These are phyloP conservation scores for Aureobasidium namibiae DNA, from an alignment of 2,329 filamentous ascomycete genomes.

Conservation along the genomic window DNA sequence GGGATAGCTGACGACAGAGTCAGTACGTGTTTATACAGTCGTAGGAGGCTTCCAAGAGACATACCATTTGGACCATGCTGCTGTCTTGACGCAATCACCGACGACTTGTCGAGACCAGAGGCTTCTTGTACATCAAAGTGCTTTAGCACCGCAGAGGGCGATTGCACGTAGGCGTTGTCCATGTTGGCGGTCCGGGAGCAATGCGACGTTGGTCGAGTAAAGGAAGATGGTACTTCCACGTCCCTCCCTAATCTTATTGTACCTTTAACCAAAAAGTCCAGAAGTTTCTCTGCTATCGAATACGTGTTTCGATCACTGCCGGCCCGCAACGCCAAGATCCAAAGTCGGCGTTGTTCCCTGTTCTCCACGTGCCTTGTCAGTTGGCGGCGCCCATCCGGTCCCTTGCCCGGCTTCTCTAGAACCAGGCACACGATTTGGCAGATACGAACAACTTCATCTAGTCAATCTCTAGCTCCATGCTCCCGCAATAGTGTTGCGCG, in stretches of 20 bases:
- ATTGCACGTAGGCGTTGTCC: slow-evolving; percentile 29
- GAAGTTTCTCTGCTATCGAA: slow-evolving; percentile 5
- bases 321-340: not conserved
- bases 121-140: slow-evolving; percentile 29
- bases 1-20: slow-evolving; percentile 47
- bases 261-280: not conserved
- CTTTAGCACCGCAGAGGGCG: slow-evolving; percentile 27
- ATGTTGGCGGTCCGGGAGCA: slow-evolving; percentile 18
- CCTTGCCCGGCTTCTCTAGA: not conserved
- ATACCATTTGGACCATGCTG: slow-evolving; percentile 31
- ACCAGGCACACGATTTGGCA: not conserved
- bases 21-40: slow-evolving; percentile 15
- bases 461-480: not conserved
- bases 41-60: not conserved
- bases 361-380: no score
- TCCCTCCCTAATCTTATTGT: slow-evolving; percentile 3
- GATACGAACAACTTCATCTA: not conserved
- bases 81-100: slow-evolving; percentile 23
- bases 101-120: slow-evolving; percentile 24
- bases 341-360: not conserved
- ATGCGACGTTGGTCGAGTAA: not conserved
- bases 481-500: not conserved
- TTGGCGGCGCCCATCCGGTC: not conserved
- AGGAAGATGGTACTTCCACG: not conserved
- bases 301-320: not conserved